phyloP scores from a whole-genome alignment of 768 basidiomycete genomes.

The Trametes cubensis region DNA sequence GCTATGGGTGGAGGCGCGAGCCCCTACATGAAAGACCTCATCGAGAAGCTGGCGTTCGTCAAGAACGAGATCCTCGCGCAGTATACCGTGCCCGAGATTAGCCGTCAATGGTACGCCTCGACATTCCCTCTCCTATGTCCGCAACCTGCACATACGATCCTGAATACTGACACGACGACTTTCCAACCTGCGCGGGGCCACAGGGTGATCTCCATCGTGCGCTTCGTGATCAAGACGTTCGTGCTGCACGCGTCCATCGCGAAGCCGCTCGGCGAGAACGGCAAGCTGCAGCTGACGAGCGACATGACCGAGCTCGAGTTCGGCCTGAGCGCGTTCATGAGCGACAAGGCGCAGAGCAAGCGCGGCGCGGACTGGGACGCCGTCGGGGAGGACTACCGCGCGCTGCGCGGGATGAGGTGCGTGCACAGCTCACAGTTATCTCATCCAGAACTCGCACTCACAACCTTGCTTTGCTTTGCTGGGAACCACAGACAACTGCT shows the following conservation, averaged over 20 bases:
- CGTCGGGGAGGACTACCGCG: conserved; percentile 86
- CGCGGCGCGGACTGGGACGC: conserved; percentile 69
- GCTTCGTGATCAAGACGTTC: conserved; percentile 82
- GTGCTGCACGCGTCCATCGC: conserved; percentile 94
- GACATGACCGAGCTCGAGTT: conserved; percentile 99
- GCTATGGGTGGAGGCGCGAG: conserved; percentile 67
- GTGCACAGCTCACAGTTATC: not conserved
- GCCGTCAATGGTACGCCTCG: conserved; percentile 64
- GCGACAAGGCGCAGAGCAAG: conserved; percentile 51
- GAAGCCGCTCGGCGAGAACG: conserved; percentile 86
- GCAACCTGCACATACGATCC: not conserved
- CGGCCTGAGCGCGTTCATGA: conserved; percentile 78
- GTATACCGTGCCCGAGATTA: conserved; percentile 72
- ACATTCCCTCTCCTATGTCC: conserved; percentile 19
- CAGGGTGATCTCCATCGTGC: conserved; percentile 54
- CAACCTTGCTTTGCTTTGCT: too few species aligned
- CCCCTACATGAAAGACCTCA: conserved; percentile 89
- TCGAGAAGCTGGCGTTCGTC: conserved; percentile 83
- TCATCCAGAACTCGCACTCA: not conserved
- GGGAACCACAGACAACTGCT: conserved; percentile 68
- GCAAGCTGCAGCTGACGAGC: conserved; percentile 90
- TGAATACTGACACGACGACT: not conserved
- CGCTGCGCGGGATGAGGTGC: conserved; percentile 84
- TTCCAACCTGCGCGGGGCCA: too few species aligned
- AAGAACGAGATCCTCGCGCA: conserved; percentile 74